phyloP scores from a whole-genome alignment of 2,329 filamentous ascomycete species.

The Nannizziopsis arthrosporioides region DNA sequence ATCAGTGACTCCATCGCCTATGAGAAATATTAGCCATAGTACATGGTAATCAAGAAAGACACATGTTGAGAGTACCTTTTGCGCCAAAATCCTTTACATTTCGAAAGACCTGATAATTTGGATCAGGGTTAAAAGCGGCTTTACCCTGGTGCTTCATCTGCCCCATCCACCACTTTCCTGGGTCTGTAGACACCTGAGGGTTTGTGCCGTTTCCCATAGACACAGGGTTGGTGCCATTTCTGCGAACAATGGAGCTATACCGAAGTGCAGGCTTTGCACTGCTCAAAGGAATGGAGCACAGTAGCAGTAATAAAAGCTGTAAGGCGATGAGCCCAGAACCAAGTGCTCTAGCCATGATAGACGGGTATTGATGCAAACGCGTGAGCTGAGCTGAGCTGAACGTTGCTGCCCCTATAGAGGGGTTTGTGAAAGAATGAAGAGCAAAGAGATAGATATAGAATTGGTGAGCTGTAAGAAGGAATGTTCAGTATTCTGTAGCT shows the following conservation, averaged over 20 bases:
- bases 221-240: too few species aligned
- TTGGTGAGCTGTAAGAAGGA: too few species aligned
- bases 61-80: conserved; percentile 45
- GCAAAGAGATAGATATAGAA: too few species aligned
- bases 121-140: conserved; percentile 48
- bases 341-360: conserved; percentile 8
- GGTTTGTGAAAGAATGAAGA: not conserved
- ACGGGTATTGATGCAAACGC: not conserved
- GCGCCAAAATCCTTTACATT: conserved; percentile 69
- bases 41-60: conserved; percentile 8
- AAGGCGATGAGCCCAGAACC: conserved; percentile 15
- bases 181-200: not conserved
- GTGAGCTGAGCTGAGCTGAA: not conserved
- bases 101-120: conserved; percentile 59
- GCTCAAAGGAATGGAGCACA: conserved; percentile 21
- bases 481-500: too few species aligned
- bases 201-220: too few species aligned
- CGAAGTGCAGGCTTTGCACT: conserved; percentile 22
- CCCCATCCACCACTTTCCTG: conserved; percentile 51
- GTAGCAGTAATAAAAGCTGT: conserved; percentile 26
- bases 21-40: conserved; percentile 22
- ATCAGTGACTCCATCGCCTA: conserved; percentile 57
- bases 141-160: conserved; percentile 57
- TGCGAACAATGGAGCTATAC: not conserved
- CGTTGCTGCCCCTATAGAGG: not conserved